Percentiles rank a stretch among this genome's conserved stretches.
These are phyloP conservation scores for Calonectria pteridis DNA, from an alignment of 2,329 filamentous ascomycete genomes.

Conservation along the genomic window DNA sequence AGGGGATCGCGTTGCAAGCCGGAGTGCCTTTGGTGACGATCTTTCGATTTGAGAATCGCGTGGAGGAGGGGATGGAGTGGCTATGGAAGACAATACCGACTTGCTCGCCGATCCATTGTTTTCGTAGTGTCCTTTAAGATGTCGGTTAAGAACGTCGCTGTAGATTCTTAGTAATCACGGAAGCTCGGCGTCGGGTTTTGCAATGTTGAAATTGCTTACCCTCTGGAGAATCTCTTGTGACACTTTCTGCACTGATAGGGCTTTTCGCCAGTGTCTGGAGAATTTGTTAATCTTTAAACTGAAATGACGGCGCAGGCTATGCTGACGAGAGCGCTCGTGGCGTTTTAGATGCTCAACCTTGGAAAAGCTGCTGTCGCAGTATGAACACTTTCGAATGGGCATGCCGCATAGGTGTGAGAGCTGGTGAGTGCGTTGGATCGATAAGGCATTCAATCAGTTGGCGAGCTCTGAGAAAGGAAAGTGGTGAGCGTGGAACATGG, in stretches of 20 bases:
- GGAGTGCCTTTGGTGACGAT: not conserved
- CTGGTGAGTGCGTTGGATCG: not conserved
- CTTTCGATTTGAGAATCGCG: not conserved
- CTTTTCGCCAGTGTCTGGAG: constrained; percentile 32
- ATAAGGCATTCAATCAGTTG: not conserved
- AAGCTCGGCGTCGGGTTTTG: not conserved
- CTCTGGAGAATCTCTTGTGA: constrained; percentile 5
- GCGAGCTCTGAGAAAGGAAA: not conserved
- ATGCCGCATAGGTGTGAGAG: not conserved
- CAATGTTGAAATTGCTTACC: not conserved
- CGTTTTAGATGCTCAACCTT: constrained; percentile 25
- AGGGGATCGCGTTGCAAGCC: not conserved
- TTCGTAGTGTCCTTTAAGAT: constrained; percentile 3
- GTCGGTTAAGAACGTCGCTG: not conserved
- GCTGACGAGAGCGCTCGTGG: constrained; percentile 24
- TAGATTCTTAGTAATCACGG: not conserved
- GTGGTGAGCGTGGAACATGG: not conserved
- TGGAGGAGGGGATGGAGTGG: not conserved
- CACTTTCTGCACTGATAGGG: constrained; percentile 29
- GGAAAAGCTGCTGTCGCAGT: constrained; percentile 20
- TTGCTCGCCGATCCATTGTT: not conserved
- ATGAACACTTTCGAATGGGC: constrained; percentile 18
- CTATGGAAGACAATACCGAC: not conserved
- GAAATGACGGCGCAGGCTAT: not conserved
- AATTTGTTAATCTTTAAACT: not conserved